Conservation (phyloP, 805 yeast species). For the Candida sakaeoensis region DNA sequence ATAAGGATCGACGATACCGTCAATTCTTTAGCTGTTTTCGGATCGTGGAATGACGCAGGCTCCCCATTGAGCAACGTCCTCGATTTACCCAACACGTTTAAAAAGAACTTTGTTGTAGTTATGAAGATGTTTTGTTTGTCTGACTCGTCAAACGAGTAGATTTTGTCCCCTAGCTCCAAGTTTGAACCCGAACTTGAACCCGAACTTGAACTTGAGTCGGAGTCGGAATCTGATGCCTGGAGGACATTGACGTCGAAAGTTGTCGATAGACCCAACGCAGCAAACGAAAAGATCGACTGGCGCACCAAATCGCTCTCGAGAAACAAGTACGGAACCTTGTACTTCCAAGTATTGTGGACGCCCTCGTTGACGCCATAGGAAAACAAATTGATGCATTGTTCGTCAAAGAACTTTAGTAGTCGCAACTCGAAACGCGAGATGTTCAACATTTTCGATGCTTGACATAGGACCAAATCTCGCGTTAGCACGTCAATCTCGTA, state of each 20-base stretch:
- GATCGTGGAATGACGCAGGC: neutral
- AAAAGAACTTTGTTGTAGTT: conserved; percentile 8
- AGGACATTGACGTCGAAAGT: conserved; percentile 4
- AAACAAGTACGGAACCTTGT: conserved; percentile 23
- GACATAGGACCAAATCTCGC: conserved; percentile 11
- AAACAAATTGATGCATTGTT: conserved; percentile 24
- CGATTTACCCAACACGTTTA: neutral
- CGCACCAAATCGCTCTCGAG: conserved; percentile 23
- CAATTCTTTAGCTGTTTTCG: conserved; percentile 14
- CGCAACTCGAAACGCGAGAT: conserved; percentile 12
- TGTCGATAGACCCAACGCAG: conserved; percentile 12
- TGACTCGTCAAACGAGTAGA: neutral
- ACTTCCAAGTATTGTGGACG: conserved; percentile 23
- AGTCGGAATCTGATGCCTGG: conserved; percentile 16
- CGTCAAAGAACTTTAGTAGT: conserved; percentile 22
- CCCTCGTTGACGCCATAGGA: conserved; percentile 19
- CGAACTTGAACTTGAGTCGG: too few species aligned
- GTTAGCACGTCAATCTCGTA: conserved; percentile 5
- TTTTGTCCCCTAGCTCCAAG: too few species aligned
- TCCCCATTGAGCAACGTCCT: neutral
- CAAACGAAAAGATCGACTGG: conserved; percentile 20
- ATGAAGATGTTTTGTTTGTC: conserved; percentile 2
- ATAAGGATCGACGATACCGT: conserved; percentile 19
- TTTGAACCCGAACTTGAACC: too few species aligned
- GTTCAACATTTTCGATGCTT: conserved; percentile 17